phyloP scores from a whole-genome alignment of 2,329 filamentous ascomycete genomes.

The Fusarium hainanense region DNA sequence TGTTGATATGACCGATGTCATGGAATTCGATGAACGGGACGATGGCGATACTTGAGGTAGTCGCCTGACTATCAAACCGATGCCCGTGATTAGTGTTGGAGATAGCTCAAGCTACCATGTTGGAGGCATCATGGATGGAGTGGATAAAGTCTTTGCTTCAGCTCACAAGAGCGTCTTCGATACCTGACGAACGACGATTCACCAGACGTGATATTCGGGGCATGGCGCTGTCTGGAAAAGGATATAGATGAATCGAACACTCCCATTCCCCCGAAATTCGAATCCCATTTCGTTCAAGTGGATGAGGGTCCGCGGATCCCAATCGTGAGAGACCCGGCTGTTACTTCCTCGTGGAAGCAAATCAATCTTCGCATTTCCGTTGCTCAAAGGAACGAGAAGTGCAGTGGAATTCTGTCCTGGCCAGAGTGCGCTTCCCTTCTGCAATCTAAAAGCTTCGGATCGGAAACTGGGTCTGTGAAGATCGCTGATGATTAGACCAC shows the following conservation, averaged over 20 bases:
- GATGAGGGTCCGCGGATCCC: conserved; percentile 31
- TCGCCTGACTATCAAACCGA: background rate
- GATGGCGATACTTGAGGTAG: background rate
- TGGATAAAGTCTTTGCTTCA: background rate
- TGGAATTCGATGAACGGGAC: conserved; percentile 25
- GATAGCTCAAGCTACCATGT: background rate
- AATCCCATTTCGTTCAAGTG: conserved; percentile 37
- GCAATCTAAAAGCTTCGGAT: conserved; percentile 36
- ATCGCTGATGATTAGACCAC: conserved; percentile 22
- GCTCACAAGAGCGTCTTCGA: background rate
- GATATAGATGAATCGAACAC: conserved; percentile 38
- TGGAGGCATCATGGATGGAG: background rate
- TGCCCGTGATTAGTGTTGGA: background rate
- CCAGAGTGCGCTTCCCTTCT: conserved; percentile 29
- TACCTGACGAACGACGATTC: background rate
- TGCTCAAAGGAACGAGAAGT: conserved; percentile 31
- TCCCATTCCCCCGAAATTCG: conserved; percentile 25
- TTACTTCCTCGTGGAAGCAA: conserved; percentile 29
- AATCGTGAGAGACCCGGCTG: conserved; percentile 3
- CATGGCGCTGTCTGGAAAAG: conserved; percentile 21
- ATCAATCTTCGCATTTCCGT: conserved; percentile 11
- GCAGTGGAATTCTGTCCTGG: conserved; percentile 14
- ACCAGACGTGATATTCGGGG: background rate
- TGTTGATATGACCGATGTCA: conserved; percentile 18
- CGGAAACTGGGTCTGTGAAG: conserved; percentile 19